Evolutionary conservation across 1,284 basidiomycete species (phyloP).

Genomic region (Hemileccinum hortonii): DNA sequence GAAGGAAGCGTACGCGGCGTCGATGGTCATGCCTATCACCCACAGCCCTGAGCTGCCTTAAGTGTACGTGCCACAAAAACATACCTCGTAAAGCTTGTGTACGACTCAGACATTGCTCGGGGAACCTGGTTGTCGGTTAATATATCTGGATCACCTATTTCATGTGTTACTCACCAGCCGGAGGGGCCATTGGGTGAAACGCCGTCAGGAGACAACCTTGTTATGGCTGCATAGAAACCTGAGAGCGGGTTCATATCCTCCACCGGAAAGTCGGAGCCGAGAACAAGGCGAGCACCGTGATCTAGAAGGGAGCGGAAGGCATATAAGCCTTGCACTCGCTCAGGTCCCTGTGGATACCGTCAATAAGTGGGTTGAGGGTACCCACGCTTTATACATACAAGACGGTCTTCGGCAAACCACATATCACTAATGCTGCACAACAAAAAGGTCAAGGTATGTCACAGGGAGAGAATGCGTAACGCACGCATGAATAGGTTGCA

Average conservation of each 20-base stretch:
- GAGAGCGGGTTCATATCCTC: slow-evolving; percentile 74
- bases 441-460: background rate
- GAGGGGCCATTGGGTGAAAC: slow-evolving; percentile 77
- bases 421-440: slow-evolving; percentile 73
- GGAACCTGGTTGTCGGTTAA: slow-evolving; percentile 57
- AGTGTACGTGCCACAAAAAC: slow-evolving; percentile 32
- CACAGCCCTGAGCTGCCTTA: slow-evolving; percentile 3
- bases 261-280: slow-evolving; percentile 91
- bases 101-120: slow-evolving; percentile 74
- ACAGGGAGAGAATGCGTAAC: slow-evolving; percentile 28
- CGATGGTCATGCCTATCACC: slow-evolving; percentile 63
- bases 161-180: slow-evolving; percentile 64
- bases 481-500: slow-evolving; percentile 88
- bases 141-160: background rate
- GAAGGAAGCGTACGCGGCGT: slow-evolving; percentile 86
- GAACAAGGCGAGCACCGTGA: slow-evolving; percentile 58
- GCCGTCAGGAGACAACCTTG: slow-evolving; percentile 70
- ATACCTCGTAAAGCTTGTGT: slow-evolving; percentile 66
- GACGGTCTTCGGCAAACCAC: slow-evolving; percentile 82
- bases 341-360: slow-evolving; percentile 58
- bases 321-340: slow-evolving; percentile 83
- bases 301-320: slow-evolving; percentile 76
- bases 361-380: background rate
- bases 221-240: slow-evolving; percentile 85
- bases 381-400: slow-evolving; percentile 46